A percentile compares a stretch with the other conserved stretches of the same genome.
These are phyloP conservation scores for Nakazawaea ambrosiae DNA, from an alignment of 805 yeast genomes.

Conservation along the genomic window DNA sequence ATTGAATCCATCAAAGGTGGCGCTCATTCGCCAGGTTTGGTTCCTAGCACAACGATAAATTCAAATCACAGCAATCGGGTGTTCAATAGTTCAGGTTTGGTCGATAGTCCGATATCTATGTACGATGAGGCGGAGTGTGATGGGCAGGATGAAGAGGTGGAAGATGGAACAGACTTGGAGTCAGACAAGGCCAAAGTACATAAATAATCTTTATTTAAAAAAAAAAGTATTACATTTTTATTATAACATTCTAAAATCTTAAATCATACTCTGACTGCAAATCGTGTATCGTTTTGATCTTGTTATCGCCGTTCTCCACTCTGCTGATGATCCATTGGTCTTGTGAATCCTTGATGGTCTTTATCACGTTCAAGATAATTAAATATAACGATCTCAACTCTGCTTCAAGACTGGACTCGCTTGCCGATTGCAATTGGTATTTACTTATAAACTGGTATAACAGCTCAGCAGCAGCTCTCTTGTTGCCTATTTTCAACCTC, in stretches of 20 bases:
- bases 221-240: background rate
- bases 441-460: constrained; percentile 31
- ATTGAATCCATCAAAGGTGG: constrained; percentile 4
- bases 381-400: constrained; percentile 19
- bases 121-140: constrained; percentile 3
- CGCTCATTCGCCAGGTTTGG: constrained; percentile 3
- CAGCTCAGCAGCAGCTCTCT: constrained; percentile 40
- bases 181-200: background rate
- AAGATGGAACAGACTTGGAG: too few relatives aligned
- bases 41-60: background rate
- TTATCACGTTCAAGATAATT: constrained; percentile 31
- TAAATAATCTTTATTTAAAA: constrained; percentile 1
- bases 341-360: constrained; percentile 24
- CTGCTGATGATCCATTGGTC: constrained; percentile 34
- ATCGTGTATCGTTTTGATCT: constrained; percentile 13
- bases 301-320: constrained; percentile 13
- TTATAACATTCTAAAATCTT: constrained; percentile 1
- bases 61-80: background rate
- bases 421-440: background rate
- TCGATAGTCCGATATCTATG: constrained; percentile 8
- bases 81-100: constrained; percentile 4
- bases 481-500: constrained; percentile 42
- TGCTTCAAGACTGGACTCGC: too few relatives aligned
- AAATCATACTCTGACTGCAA: constrained; percentile 13
- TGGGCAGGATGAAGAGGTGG: constrained; percentile 19